Conservation (phyloP, 108 stramenopile genomes). For the Skeletonema costatum region DNA sequence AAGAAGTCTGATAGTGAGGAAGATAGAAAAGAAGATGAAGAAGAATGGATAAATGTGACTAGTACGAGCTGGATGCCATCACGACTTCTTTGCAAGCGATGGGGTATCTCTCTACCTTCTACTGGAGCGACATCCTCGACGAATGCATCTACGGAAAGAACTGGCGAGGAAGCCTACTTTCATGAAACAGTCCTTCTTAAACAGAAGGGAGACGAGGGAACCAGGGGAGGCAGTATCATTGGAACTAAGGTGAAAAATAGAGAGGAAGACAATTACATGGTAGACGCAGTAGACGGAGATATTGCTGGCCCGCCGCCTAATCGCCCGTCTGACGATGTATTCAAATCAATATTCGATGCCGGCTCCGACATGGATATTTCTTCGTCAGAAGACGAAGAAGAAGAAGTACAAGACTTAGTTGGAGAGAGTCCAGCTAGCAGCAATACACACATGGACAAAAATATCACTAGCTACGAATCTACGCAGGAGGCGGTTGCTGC, state of each 20-base stretch:
- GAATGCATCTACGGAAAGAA: background rate
- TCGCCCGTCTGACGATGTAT: slow-evolving; percentile 32
- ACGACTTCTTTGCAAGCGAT: slow-evolving; percentile 48
- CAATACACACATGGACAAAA: too few species aligned
- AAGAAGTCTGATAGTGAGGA: background rate
- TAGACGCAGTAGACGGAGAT: background rate
- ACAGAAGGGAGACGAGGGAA: background rate
- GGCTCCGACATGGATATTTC: slow-evolving; percentile 45
- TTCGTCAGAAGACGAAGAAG: slow-evolving; percentile 17
- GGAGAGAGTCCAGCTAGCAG: background rate
- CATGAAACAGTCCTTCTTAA: slow-evolving; percentile 16
- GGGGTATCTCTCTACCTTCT: slow-evolving; percentile 42
- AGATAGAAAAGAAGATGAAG: slow-evolving; percentile 11
- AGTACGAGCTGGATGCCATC: slow-evolving; percentile 32
- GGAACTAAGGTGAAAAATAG: background rate
- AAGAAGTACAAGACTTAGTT: background rate
- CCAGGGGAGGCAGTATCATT: background rate
- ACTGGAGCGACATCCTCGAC: background rate
- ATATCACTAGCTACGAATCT: background rate
- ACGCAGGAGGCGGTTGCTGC: background rate
- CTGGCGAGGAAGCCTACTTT: slow-evolving; percentile 38
- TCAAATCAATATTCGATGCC: slow-evolving; percentile 44
- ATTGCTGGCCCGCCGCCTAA: slow-evolving; percentile 16
- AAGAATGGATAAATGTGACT: slow-evolving; percentile 29
- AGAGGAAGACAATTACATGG: background rate